Evolutionary conservation across 164 flowering plant genomes (phyloP).

Genomic region (Nelumbo lutea): DNA sequence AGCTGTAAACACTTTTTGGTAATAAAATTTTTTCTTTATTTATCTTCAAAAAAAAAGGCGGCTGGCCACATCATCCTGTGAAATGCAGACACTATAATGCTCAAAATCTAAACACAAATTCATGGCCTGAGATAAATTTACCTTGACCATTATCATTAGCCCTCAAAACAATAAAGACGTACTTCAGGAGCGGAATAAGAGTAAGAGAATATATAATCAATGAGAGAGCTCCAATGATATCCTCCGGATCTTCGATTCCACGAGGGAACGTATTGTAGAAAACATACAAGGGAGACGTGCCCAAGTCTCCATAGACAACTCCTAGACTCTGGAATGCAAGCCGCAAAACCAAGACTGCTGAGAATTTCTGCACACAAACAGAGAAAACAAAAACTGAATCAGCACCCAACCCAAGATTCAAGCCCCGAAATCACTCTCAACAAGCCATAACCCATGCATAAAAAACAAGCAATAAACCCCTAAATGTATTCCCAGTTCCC

Average conservation of each 20-base stretch:
- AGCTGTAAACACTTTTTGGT: too few relatives aligned
- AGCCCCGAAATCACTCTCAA: not conserved
- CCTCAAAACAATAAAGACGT: conserved; percentile 72
- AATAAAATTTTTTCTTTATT: too few relatives aligned
- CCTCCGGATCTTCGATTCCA: conserved; percentile 61
- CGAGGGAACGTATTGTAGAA: conserved; percentile 87
- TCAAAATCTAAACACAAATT: too few relatives aligned
- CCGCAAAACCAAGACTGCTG: conserved; percentile 63
- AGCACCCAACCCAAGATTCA: not conserved
- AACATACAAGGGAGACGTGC: conserved; percentile 94
- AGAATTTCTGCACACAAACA: conserved; percentile 54
- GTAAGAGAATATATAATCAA: conserved; percentile 90
- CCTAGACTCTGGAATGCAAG: conserved; percentile 94
- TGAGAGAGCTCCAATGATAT: conserved; percentile 89
- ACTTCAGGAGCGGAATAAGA: conserved; percentile 81
- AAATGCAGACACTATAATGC: too few relatives aligned
- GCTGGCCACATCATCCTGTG: too few relatives aligned
- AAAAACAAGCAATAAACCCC: not conserved
- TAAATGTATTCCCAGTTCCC: not conserved
- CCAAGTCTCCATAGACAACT: conserved; percentile 95
- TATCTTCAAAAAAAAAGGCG: too few relatives aligned
- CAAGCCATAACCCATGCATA: conserved; percentile 1
- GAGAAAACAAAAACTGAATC: conserved; percentile 4
- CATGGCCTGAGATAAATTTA: conserved; percentile 13
- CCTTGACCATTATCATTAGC: conserved; percentile 98